These are phyloP conservation scores for Breviolum minutum DNA, from an alignment of 73 alveolate genomes.

Conservation along the genomic window DNA sequence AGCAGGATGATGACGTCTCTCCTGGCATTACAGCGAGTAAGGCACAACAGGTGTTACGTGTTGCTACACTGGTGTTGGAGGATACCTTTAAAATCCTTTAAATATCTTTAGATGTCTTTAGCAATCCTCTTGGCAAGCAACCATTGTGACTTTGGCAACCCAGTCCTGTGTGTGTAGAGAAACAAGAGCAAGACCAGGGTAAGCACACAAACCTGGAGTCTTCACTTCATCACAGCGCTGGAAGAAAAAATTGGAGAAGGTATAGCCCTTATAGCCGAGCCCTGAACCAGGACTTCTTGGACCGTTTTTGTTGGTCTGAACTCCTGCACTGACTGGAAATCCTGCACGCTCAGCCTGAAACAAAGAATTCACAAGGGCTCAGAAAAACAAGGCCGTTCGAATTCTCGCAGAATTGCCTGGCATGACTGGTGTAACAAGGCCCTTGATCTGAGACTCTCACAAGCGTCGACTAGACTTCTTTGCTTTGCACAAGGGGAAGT, in stretches of 20 bases:
- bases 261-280: neutral
- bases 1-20: constrained; percentile 21
- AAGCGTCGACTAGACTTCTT: neutral
- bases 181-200: neutral
- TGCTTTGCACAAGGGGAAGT: constrained; percentile 19
- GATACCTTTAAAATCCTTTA: neutral
- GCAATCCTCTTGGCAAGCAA: no score
- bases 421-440: neutral
- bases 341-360: neutral
- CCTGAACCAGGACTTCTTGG: neutral
- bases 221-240: neutral
- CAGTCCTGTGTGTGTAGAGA: constrained; percentile 10
- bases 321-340: neutral
- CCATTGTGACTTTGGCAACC: no score
- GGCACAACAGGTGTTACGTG: no score
- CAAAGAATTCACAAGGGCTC: no score
- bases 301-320: constrained; percentile 22
- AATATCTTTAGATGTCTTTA: neutral
- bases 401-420: no score
- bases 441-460: neutral
- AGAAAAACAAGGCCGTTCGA: no score
- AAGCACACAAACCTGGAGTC: neutral
- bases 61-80: no score
- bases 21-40: neutral
- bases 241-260: neutral